Conservation (phyloP, 2,329 filamentous ascomycete species). For the Akanthomyces muscarius region DNA sequence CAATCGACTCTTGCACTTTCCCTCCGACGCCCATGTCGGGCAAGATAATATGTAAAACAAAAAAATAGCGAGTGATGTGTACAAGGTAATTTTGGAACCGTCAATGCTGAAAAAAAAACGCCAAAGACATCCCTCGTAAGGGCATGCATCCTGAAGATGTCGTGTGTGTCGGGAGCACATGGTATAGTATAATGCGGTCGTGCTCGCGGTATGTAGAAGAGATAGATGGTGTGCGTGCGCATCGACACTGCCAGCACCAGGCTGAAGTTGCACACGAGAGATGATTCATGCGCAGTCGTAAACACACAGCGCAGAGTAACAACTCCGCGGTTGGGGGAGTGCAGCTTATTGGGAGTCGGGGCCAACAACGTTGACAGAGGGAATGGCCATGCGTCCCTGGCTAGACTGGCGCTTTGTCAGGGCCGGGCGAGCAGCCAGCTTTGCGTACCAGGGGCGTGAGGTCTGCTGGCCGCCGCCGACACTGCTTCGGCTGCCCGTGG, state of each 20-base stretch:
- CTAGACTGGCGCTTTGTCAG: conserved; percentile 41
- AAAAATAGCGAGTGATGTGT: background rate
- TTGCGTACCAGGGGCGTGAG: conserved; percentile 41
- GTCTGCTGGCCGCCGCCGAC: conserved; percentile 16
- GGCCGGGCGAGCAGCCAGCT: conserved; percentile 34
- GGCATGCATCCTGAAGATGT: background rate
- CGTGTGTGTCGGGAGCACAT: background rate
- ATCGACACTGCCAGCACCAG: conserved; percentile 4
- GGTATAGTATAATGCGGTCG: background rate
- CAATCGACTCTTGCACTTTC: background rate
- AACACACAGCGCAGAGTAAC: background rate
- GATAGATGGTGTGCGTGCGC: background rate
- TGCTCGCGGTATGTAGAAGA: background rate
- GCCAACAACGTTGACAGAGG: conserved; percentile 26
- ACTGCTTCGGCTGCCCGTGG: conserved; percentile 4
- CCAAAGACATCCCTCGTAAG: background rate
- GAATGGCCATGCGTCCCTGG: conserved; percentile 40
- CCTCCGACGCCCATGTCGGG: background rate
- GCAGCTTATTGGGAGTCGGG: background rate
- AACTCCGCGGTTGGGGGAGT: background rate
- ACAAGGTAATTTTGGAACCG: background rate
- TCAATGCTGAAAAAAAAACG: background rate
- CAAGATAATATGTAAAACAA: background rate
- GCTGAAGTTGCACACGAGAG: background rate
- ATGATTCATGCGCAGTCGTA: background rate